Percentiles rank a stretch among this genome's conserved stretches.
Conservation (phyloP, 1,139 yeast species). For the Geotrichum macrosporum region DNA sequence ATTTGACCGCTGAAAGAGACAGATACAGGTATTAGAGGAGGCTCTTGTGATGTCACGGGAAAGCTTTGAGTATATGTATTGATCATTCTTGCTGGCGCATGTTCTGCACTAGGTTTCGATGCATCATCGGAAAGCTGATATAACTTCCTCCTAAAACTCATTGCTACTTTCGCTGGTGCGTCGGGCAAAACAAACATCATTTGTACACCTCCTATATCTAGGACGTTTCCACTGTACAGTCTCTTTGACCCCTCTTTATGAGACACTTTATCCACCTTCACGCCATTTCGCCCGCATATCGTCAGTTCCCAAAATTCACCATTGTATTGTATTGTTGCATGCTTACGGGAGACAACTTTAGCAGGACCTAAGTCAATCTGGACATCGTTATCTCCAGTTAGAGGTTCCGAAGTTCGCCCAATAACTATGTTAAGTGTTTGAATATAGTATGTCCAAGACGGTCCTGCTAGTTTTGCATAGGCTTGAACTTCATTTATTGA, state of each 20-base stretch:
- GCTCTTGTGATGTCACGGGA: background rate
- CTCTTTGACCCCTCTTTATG: constrained; percentile 46
- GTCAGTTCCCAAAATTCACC: constrained; percentile 78
- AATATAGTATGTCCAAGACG: constrained; percentile 89
- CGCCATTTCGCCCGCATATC: constrained; percentile 86
- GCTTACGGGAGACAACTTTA: constrained; percentile 86
- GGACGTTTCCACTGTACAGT: constrained; percentile 76
- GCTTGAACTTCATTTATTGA: constrained; percentile 87
- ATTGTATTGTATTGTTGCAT: constrained; percentile 79
- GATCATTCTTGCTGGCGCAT: background rate
- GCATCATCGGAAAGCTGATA: background rate
- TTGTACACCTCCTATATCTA: constrained; percentile 95
- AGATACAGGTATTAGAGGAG: background rate
- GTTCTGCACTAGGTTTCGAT: background rate
- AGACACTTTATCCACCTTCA: constrained; percentile 65
- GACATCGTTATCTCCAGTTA: constrained; percentile 41
- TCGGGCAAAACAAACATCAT: constrained; percentile 98
- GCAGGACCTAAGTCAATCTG: constrained; percentile 96
- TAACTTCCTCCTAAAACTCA: constrained; percentile 21
- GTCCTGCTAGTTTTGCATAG: constrained; percentile 92
- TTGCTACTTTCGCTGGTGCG: constrained; percentile 54
- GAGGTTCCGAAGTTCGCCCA: constrained; percentile 73
- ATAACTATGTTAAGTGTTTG: constrained; percentile 71
- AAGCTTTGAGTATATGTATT: background rate
- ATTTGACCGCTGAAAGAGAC: background rate